Percentiles rank a stretch among this genome's conserved stretches.
Evolutionary conservation across 2,329 filamentous ascomycete species (phyloP).

Genomic region (Ophiostoma triangulosporum): DNA sequence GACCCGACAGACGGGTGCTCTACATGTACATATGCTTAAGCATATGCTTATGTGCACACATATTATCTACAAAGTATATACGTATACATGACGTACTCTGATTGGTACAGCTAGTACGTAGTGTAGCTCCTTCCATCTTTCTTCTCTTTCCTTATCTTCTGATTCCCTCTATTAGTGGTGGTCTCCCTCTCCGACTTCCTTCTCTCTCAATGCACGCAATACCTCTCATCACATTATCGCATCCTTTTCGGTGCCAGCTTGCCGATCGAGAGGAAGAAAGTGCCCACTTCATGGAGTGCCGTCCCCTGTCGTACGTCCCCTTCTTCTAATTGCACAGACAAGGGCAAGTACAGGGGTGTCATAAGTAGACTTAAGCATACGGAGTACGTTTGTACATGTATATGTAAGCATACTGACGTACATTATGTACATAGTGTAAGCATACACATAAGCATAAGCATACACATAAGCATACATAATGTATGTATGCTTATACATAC

Average conservation of each 20-base stretch:
- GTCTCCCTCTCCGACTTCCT: too few species aligned
- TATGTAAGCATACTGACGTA: too few species aligned
- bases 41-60: too few species aligned
- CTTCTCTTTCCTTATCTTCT: neutral
- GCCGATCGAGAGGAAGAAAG: slow-evolving; percentile 10
- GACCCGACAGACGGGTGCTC: neutral
- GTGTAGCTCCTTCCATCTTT: neutral
- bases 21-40: too few species aligned
- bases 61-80: too few species aligned
- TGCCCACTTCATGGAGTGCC: slow-evolving; percentile 6
- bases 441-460: too few species aligned
- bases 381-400: too few species aligned
- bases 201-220: neutral
- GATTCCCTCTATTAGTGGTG: neutral
- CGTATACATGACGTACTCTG: too few species aligned
- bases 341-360: slow-evolving; percentile 1
- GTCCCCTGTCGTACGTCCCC: slow-evolving; percentile 1
- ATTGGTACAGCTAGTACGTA: too few species aligned
- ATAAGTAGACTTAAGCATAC: neutral
- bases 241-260: slow-evolving; percentile 8
- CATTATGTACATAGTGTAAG: too few species aligned
- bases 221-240: neutral
- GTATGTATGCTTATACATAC: too few species aligned
- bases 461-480: too few species aligned
- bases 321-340: slow-evolving; percentile 6